Conservation (phyloP, 768 basidiomycete species). For the Russula griseocarnosa region DNA sequence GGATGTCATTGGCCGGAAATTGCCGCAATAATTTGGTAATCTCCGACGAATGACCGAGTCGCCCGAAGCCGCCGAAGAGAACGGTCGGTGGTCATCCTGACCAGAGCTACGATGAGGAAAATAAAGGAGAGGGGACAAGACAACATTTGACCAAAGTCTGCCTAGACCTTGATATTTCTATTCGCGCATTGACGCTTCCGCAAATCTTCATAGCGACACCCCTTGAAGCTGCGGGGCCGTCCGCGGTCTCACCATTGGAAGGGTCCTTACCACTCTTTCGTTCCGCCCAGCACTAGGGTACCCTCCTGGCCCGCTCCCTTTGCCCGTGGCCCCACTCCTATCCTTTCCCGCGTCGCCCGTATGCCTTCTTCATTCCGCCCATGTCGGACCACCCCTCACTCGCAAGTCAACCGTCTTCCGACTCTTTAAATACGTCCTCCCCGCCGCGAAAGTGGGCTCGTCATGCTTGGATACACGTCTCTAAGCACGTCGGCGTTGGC, state of each 20-base stretch:
- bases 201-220: not conserved
- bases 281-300: slow-evolving; percentile 21
- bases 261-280: slow-evolving; percentile 24
- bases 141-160: not conserved
- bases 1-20: not conserved
- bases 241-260: slow-evolving; percentile 9
- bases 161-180: not conserved
- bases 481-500: slow-evolving; percentile 75
- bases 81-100: too few species aligned
- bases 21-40: not conserved
- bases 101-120: not conserved
- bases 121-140: not conserved
- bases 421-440: not conserved
- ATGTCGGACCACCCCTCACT: slow-evolving; percentile 16
- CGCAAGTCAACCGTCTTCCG: slow-evolving; percentile 3
- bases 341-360: not conserved
- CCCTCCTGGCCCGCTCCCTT: not conserved
- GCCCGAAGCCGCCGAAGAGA: not conserved
- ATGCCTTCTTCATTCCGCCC: slow-evolving; percentile 19
- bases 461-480: slow-evolving; percentile 42
- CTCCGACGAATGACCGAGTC: slow-evolving; percentile 1
- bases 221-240: not conserved
- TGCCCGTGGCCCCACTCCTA: slow-evolving; percentile 8
- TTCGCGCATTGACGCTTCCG: not conserved
- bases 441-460: slow-evolving; percentile 1